Evolutionary conservation across 2,329 filamentous ascomycete species (phyloP).

Genomic region (Alternaria brassicae): DNA sequence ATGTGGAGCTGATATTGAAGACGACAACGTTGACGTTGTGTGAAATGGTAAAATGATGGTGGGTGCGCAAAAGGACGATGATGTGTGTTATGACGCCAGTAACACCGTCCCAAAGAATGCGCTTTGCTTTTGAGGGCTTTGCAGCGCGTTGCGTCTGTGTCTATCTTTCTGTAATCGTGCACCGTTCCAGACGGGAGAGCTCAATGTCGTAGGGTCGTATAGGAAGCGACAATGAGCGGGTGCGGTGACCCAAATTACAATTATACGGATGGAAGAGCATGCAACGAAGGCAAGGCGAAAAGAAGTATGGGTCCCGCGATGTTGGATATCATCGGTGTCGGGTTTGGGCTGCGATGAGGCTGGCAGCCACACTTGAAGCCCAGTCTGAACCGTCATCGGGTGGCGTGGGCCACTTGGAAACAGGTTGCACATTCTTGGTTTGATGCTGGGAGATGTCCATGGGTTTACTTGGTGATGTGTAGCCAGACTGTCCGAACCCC

Average conservation of each 20-base stretch:
- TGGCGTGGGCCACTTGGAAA: conserved; percentile 89
- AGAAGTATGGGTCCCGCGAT: conserved; percentile 20
- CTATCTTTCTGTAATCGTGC: conserved; percentile 37
- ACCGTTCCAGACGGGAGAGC: conserved; percentile 50
- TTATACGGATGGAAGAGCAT: conserved; percentile 38
- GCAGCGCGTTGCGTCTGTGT: conserved; percentile 27
- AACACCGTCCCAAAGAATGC: conserved; percentile 41
- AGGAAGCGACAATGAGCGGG: conserved; percentile 38
- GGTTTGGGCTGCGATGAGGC: conserved; percentile 58
- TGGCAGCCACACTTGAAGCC: conserved; percentile 81
- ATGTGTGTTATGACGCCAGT: conserved; percentile 31
- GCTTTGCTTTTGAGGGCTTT: conserved; percentile 34
- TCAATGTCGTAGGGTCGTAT: conserved; percentile 45
- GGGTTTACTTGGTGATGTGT: conserved; percentile 71
- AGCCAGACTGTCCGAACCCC: conserved; percentile 71
- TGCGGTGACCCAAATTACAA: conserved; percentile 44
- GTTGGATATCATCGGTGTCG: conserved; percentile 42
- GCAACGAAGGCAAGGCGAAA: conserved; percentile 35
- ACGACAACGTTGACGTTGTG: conserved; percentile 28
- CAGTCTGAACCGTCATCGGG: conserved; percentile 87
- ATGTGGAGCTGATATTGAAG: conserved; percentile 29
- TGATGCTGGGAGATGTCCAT: conserved; percentile 65
- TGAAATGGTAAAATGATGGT: conserved; percentile 35
- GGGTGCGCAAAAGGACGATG: conserved; percentile 24
- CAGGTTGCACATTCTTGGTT: conserved; percentile 54